Conservation (phyloP, 2,329 filamentous ascomycete species). For the Trichoderma sp. region DNA sequence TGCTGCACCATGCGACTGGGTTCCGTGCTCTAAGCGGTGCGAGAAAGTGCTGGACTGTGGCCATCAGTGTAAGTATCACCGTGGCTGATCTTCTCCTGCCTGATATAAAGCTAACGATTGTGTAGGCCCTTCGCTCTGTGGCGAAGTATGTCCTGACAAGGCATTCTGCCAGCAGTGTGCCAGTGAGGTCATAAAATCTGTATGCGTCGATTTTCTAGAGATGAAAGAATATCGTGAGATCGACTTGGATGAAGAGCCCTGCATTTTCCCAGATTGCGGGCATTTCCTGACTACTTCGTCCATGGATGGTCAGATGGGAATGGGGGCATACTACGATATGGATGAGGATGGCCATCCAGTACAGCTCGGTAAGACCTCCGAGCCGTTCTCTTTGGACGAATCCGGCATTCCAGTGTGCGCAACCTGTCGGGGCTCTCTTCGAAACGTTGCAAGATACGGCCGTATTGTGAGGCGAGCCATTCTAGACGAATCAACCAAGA, state of each 20-base stretch:
- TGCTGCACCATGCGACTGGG: conserved; percentile 62
- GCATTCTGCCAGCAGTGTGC: conserved; percentile 58
- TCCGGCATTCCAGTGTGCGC: conserved; percentile 53
- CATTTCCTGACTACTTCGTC: conserved; percentile 59
- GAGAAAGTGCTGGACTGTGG: conserved; percentile 51
- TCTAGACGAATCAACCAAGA: conserved; percentile 62
- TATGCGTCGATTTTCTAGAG: conserved; percentile 55
- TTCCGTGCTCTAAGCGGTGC: conserved; percentile 64
- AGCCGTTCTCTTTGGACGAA: conserved; percentile 45
- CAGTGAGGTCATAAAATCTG: conserved; percentile 40
- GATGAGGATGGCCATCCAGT: conserved; percentile 35
- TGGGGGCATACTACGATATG: conserved; percentile 48
- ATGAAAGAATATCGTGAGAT: conserved; percentile 54
- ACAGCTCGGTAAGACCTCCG: conserved; percentile 34
- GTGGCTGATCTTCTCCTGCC: neutral
- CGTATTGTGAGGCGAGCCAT: conserved; percentile 57
- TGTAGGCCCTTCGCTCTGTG: conserved; percentile 55
- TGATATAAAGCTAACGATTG: neutral
- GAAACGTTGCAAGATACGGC: conserved; percentile 58
- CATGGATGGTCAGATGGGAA: conserved; percentile 59
- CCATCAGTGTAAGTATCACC: conserved; percentile 50
- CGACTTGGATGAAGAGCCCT: conserved; percentile 57
- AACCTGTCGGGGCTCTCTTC: conserved; percentile 56
- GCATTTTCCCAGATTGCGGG: conserved; percentile 60
- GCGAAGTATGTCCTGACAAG: conserved; percentile 55